Percentiles rank a stretch among this genome's conserved stretches.
Conservation (phyloP, 2,329 filamentous ascomycete species). For the Sporothrix sp. region DNA sequence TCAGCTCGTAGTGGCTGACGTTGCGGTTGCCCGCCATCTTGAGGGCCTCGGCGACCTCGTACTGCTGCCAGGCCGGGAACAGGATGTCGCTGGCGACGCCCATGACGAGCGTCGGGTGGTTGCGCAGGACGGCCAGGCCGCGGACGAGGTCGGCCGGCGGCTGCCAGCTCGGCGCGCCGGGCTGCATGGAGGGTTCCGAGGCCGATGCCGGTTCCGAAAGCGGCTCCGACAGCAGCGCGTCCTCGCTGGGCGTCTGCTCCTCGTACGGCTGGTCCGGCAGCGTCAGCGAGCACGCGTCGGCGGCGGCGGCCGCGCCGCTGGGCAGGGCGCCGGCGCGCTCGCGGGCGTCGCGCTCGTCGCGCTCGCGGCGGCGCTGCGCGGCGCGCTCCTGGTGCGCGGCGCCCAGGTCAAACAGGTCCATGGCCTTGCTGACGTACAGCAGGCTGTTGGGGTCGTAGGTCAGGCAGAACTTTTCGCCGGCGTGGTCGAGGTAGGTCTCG, state of each 20-base stretch:
- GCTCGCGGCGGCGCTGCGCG: slow-evolving; percentile 49
- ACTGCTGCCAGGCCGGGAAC: slow-evolving; percentile 96
- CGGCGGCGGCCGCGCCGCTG: background rate
- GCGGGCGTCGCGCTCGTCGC: slow-evolving; percentile 22
- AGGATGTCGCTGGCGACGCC: slow-evolving; percentile 93
- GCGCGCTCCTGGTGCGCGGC: slow-evolving; percentile 57
- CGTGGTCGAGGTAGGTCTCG: slow-evolving; percentile 95
- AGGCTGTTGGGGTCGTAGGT: slow-evolving; percentile 95
- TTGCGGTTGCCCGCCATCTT: slow-evolving; percentile 65
- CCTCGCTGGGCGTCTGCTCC: slow-evolving; percentile 48
- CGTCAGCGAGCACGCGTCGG: slow-evolving; percentile 58
- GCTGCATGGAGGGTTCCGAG: slow-evolving; percentile 5
- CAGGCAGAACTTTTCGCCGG: slow-evolving; percentile 94
- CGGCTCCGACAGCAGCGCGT: background rate
- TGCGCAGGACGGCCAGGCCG: slow-evolving; percentile 60
- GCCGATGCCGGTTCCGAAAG: no score
- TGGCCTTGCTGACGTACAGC: slow-evolving; percentile 94
- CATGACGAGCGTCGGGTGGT: slow-evolving; percentile 78
- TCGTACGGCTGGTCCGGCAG: slow-evolving; percentile 77
- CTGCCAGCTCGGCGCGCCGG: slow-evolving; percentile 29
- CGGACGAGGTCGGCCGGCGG: slow-evolving; percentile 72
- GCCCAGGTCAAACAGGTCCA: slow-evolving; percentile 95
- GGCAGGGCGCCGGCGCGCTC: background rate
- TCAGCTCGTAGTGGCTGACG: slow-evolving; percentile 82
- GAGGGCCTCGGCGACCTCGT: slow-evolving; percentile 81